A percentile compares a stretch with the other conserved stretches of the same genome.
Conservation (phyloP, 306 rosid genomes). For the Notholithocarpus densiflorus region DNA sequence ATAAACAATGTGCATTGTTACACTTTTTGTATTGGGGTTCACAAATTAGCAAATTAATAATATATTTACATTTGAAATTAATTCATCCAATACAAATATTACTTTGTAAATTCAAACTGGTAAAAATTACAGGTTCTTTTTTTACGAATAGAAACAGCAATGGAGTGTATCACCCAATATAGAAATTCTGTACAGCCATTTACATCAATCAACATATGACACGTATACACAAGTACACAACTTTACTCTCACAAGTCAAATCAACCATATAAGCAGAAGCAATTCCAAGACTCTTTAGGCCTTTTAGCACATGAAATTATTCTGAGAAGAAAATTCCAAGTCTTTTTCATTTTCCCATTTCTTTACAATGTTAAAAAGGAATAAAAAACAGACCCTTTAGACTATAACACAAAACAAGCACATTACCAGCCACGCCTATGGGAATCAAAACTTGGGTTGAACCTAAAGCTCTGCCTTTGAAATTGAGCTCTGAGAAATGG, state of each 20-base stretch:
- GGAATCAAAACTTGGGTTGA: conserved; percentile 19
- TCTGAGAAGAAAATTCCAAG: not conserved
- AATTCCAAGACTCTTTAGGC: not conserved
- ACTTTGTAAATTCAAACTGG: not conserved
- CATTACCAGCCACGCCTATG: conserved; percentile 50
- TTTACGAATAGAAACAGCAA: not conserved
- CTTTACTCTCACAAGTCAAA: not conserved
- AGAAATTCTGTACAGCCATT: not conserved
- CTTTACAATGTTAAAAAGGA: not conserved
- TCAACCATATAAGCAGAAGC: not conserved
- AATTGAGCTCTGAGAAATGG: conserved; percentile 31
- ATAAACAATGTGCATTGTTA: not conserved
- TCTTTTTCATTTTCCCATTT: not conserved
- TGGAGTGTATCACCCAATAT: not conserved
- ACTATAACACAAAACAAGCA: not conserved
- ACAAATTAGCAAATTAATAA: not conserved
- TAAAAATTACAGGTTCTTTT: not conserved
- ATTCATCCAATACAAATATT: not conserved
- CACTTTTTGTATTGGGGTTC: not conserved
- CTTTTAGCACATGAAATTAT: not conserved
- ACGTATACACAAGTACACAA: not conserved
- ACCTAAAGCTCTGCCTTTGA: conserved; percentile 27
- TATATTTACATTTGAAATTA: not conserved
- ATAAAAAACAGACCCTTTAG: not conserved
- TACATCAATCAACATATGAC: not conserved